A percentile compares a stretch with the other conserved stretches of the same genome.
These are phyloP conservation scores for Acanthamoeba rhysodes DNA, from an alignment of 208 protist species.

Conservation along the genomic window DNA sequence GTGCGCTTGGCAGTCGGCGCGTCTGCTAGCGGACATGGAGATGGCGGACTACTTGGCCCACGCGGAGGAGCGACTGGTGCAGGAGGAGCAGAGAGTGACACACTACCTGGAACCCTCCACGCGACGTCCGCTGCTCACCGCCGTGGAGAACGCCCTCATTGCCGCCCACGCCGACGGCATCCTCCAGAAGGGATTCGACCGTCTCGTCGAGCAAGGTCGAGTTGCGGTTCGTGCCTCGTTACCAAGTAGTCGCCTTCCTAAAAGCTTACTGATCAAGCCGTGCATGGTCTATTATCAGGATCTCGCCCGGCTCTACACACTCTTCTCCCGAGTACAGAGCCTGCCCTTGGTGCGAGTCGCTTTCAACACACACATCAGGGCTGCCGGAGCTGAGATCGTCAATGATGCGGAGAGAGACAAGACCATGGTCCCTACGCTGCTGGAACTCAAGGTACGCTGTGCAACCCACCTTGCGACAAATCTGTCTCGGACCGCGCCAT, in stretches of 20 bases:
- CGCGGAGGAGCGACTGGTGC: slow-evolving; percentile 77
- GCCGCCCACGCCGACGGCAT: slow-evolving; percentile 79
- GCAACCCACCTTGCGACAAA: background rate
- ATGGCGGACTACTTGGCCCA: slow-evolving; percentile 84
- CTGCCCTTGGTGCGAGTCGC: slow-evolving; percentile 70
- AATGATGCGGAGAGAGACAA: slow-evolving; percentile 85
- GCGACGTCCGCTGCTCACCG: slow-evolving; percentile 68
- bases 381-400: slow-evolving; percentile 79
- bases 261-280: background rate
- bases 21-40: slow-evolving; percentile 27
- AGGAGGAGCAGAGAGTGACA: slow-evolving; percentile 83
- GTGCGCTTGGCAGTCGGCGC: background rate
- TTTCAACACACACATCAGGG: slow-evolving; percentile 82
- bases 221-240: background rate
- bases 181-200: slow-evolving; percentile 73
- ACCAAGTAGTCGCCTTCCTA: background rate
- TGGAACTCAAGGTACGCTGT: slow-evolving; percentile 90
- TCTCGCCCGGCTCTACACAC: slow-evolving; percentile 78
- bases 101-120: slow-evolving; percentile 85
- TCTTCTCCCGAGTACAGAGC: slow-evolving; percentile 77
- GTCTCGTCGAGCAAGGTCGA: slow-evolving; percentile 30
- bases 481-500: too few relatives aligned
- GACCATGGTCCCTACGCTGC: slow-evolving; percentile 90
- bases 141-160: slow-evolving; percentile 82
- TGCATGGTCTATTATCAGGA: slow-evolving; percentile 74